phyloP scores from a whole-genome alignment of 148 eudicot genomes.

The Nyssa sinensis region DNA sequence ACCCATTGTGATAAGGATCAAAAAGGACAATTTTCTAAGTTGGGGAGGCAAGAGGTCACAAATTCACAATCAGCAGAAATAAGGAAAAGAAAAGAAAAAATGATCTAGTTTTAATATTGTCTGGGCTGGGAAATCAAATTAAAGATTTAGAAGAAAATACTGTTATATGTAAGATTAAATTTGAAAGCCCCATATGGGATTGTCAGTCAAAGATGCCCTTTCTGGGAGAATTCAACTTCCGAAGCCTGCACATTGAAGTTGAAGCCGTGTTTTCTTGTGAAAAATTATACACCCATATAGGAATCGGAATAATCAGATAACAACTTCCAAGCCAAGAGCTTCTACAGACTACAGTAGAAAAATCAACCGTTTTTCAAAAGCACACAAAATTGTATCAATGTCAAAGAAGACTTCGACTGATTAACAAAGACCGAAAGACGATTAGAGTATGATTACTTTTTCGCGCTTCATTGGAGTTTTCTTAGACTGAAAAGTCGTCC shows the following conservation, averaged over 20 bases:
- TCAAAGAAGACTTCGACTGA: neutral
- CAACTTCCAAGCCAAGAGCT: neutral
- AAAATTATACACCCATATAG: neutral
- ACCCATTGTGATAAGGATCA: neutral
- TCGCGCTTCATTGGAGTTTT: constrained; percentile 38
- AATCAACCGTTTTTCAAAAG: neutral
- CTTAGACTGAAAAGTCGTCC: constrained; percentile 30
- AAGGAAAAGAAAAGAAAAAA: too few species aligned
- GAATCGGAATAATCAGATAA: neutral
- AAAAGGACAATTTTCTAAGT: constrained; percentile 10
- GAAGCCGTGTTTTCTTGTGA: neutral
- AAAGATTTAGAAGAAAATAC: neutral
- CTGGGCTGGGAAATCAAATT: neutral
- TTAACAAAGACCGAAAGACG: neutral
- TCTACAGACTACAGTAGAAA: constrained; percentile 6
- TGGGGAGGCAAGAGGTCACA: neutral
- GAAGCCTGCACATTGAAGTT: neutral
- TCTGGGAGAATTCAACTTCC: constrained; percentile 5
- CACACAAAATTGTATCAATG: neutral
- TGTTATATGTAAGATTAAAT: too few species aligned
- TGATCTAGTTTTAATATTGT: too few species aligned
- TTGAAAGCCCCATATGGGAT: constrained; percentile 2
- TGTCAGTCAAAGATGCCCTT: constrained; percentile 2
- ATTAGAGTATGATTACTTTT: constrained; percentile 24
- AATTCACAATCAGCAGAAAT: too few species aligned